Conservation (phyloP, 2,329 filamentous ascomycete species). For the Apiospora aurea region DNA sequence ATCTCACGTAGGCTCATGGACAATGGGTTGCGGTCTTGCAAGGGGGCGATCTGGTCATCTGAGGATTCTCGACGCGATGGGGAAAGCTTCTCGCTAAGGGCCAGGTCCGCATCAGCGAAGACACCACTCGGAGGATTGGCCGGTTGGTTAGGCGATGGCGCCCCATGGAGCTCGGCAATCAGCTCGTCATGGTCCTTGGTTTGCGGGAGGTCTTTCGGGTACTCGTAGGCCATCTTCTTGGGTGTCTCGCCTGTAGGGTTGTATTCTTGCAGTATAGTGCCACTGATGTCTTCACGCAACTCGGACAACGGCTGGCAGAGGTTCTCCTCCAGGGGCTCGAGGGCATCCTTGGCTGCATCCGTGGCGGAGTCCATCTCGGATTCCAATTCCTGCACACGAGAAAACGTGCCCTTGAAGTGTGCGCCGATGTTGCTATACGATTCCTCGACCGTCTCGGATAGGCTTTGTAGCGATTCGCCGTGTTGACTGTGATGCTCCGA, state of each 20-base stretch:
- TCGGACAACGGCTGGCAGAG: conserved; percentile 74
- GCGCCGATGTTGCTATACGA: conserved; percentile 76
- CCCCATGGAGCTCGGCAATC: conserved; percentile 49
- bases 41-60: conserved; percentile 30
- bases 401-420: conserved; percentile 73
- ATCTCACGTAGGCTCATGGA: conserved; percentile 62
- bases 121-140: conserved; percentile 47
- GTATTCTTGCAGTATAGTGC: conserved; percentile 77
- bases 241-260: conserved; percentile 86
- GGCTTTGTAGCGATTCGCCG: conserved; percentile 65
- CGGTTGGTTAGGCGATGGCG: conserved; percentile 45
- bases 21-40: conserved; percentile 39
- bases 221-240: conserved; percentile 81
- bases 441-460: conserved; percentile 73
- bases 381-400: conserved; percentile 72
- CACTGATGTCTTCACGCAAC: conserved; percentile 73
- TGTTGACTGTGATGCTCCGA: conserved; percentile 77
- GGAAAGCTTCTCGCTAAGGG: conserved; percentile 35
- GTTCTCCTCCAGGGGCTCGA: conserved; percentile 65
- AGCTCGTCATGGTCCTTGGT: conserved; percentile 63
- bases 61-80: conserved; percentile 35
- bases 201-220: conserved; percentile 77
- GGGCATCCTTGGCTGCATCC: conserved; percentile 61
- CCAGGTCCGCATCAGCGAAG: conserved; percentile 49
- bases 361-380: conserved; percentile 70